Evolutionary conservation across 2,329 filamentous ascomycete genomes (phyloP).

Genomic region (Sarocladiaceae sp.): DNA sequence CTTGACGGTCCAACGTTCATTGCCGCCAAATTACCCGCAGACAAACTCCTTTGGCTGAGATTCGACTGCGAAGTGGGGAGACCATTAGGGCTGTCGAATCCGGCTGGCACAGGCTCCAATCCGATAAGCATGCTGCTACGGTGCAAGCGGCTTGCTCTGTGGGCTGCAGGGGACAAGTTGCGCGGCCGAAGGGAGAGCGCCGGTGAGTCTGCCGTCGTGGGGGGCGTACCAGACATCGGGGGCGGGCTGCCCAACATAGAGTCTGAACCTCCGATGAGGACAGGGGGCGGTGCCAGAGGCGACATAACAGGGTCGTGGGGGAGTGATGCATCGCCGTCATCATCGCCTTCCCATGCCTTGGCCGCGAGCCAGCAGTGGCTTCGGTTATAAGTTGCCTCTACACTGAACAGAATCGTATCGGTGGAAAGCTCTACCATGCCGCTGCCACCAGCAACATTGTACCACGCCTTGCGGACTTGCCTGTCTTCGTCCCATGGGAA

Average conservation of each 20-base stretch:
- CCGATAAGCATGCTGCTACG: constrained; percentile 41
- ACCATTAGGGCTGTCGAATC: background rate
- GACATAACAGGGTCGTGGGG: constrained; percentile 30
- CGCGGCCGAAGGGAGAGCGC: constrained; percentile 30
- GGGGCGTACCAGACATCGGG: constrained; percentile 17
- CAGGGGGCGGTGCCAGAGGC: constrained; percentile 30
- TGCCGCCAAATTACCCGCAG: constrained; percentile 29
- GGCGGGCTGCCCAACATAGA: constrained; percentile 19
- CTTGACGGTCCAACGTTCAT: constrained; percentile 15
- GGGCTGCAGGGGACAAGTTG: constrained; percentile 33
- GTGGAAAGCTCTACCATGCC: constrained; percentile 54
- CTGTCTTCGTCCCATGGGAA: constrained; percentile 69
- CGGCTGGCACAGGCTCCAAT: constrained; percentile 35
- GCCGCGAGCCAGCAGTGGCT: constrained; percentile 54
- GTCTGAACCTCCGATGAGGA: constrained; percentile 27
- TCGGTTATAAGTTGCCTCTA: constrained; percentile 56
- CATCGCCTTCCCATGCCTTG: constrained; percentile 42
- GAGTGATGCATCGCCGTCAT: constrained; percentile 22
- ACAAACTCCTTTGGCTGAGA: constrained; percentile 20
- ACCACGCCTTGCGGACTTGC: constrained; percentile 66
- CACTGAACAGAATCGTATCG: constrained; percentile 57
- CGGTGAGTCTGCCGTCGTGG: constrained; percentile 21
- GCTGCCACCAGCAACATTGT: constrained; percentile 64
- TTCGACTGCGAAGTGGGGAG: background rate
- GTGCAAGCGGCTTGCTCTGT: constrained; percentile 27